Conservation (phyloP, 2,329 filamentous ascomycete genomes). For the Fusarium sp. region DNA sequence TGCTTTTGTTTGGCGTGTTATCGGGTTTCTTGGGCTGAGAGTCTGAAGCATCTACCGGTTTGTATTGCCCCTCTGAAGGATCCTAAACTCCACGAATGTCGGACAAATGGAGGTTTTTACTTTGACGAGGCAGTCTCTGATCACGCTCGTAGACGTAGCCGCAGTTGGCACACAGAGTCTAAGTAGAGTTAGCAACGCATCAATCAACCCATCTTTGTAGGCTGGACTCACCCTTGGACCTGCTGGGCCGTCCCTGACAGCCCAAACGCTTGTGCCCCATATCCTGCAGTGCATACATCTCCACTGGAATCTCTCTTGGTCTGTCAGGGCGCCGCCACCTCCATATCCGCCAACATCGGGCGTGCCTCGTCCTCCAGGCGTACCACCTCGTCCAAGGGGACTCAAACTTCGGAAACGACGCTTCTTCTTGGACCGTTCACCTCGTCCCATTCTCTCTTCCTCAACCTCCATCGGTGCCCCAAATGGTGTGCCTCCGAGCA, state of each 20-base stretch:
- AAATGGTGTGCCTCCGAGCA: conserved; percentile 78
- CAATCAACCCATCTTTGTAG: background rate
- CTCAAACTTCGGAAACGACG: conserved; percentile 89
- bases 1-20: conserved; percentile 22
- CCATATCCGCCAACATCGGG: conserved; percentile 82
- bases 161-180: conserved; percentile 94
- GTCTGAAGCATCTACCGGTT: conserved; percentile 28
- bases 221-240: conserved; percentile 77
- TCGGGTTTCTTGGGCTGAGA: conserved; percentile 1
- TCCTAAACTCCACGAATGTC: conserved; percentile 49
- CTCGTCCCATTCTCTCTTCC: conserved; percentile 89
- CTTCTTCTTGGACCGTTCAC: conserved; percentile 96
- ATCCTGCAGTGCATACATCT: conserved; percentile 88
- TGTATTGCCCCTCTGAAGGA: conserved; percentile 31
- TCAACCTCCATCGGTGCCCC: conserved; percentile 66
- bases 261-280: conserved; percentile 93
- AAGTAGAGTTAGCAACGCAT: conserved; percentile 26
- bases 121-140: conserved; percentile 75
- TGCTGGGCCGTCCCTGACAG: conserved; percentile 88
- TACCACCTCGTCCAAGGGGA: conserved; percentile 73
- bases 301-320: conserved; percentile 85
- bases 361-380: conserved; percentile 78
- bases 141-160: conserved; percentile 90
- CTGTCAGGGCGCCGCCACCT: conserved; percentile 75
- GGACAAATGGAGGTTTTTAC: conserved; percentile 54